Evolutionary conservation across 1,139 yeast genomes (phyloP), one percentile per base, ranked within the genome.

Genomic region (Saccharomyces hybrid): DNA sequence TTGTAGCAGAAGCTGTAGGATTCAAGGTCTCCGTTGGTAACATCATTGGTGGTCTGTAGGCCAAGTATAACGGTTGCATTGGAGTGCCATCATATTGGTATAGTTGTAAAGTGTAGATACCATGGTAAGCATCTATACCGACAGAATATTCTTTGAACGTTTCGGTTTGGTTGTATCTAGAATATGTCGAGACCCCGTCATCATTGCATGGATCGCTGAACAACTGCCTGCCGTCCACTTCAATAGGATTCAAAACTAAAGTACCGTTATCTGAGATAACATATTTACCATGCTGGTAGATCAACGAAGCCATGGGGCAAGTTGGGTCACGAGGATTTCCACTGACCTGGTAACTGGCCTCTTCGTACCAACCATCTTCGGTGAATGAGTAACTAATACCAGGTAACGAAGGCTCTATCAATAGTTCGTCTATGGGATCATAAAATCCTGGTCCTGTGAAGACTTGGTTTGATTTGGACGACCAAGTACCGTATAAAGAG

Each of bases 381-480:
- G 97, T 91, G 74, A 93, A 93, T 4, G 97, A 89, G 72, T 85
- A 89, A 5, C 95, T 85, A 57, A 91, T 82, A 29, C 99, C 99
- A 4, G 99, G 97, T 53, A 93, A 78, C 26, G 91, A 93, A 2
- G 99, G 99, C 70, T 95, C 99, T 61, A 90, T 88, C 57, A 93
- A 76, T 28, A 91, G 80, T 71, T 93, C 99, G 67, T 90, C 96
- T 26, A 90, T 87, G 1, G 99, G 99, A 69, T 93, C 98, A 68
- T 83, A 93, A 67, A 93, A 93, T 3, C 93, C 96, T 0, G 99
- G 96, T 0, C 99, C 99, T 0, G 99, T 93, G 74, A 93, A 85
- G 8, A 95, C 99, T 6, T 96, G 83, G 69, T 88, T 88, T 20
- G 97, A 85, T 70, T 93, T 93, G 16, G 97, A 85, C 0, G 91